Evolutionary conservation across 768 basidiomycete genomes (phyloP), one percentile per base, ranked within the genome.

Genomic region (Stropharia rugosoannulata): DNA sequence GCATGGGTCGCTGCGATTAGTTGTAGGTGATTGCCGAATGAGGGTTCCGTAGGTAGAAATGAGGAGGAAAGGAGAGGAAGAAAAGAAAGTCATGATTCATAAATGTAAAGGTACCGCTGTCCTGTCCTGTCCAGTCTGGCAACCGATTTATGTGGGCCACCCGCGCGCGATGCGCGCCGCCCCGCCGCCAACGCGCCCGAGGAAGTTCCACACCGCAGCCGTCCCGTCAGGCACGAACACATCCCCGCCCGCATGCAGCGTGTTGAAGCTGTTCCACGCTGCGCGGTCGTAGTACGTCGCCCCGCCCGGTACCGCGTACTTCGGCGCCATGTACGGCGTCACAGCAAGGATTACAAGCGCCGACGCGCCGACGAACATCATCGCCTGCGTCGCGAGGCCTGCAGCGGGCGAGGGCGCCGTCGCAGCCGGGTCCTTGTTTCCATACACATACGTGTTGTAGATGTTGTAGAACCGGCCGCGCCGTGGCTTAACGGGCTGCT

Each of bases 241-340:
- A 64, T 91, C 90, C 0, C 89, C 89, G 0, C 77, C 79, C 9
- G 78, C 81, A 48, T 82, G 81, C 74, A 93, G 80, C 10, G 81
- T 73, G 65, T 93, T 92, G 71, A 90, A 91, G 66, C 84, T 87
- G 54, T 77, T 77, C 91, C 91, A 93, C 25, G 87, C 87, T 7
- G 81, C 77, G 10, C 90, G 85, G 63, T 93, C 90, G 62, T 90
- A 87, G 59, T 84, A 84, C 35, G 85, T 86, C 39, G 86, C 75
- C 1, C 83, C 81, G n/a, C 89, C 88, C 0, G 87, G 85, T 13
- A 83, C 74, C 15, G 73, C 69, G 47, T 80, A 78, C 45, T 82
- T 80, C 43, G 83, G 84, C 5, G 79, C 78, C 55, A 85, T 74
- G 55, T 84, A 82, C 15, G 85, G 86, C 2, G 81, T 80, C 65